Conservation (phyloP, 78 protist genomes). For the Corallochytrium limacisporum region DNA sequence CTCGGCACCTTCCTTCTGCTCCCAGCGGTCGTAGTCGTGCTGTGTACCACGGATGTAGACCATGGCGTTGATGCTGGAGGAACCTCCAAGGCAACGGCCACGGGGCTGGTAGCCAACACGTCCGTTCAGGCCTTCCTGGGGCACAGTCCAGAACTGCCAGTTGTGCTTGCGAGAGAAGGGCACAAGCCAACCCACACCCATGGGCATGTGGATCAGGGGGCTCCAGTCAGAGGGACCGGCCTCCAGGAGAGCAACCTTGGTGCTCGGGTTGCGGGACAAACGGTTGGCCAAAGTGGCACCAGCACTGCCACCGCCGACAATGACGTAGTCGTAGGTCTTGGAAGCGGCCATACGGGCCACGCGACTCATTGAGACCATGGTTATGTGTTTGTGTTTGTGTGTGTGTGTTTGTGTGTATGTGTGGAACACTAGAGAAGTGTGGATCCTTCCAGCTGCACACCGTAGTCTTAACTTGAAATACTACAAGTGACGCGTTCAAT, state of each 20-base stretch:
- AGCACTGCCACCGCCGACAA: slow-evolving; percentile 8
- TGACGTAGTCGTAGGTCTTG: slow-evolving; percentile 3
- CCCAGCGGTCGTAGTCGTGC: slow-evolving; percentile 22
- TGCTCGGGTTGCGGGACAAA: background rate
- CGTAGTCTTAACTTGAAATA: too few relatives aligned
- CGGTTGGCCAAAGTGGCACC: background rate
- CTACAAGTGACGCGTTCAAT: too few relatives aligned
- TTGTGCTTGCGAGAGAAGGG: background rate
- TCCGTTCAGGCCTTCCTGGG: background rate
- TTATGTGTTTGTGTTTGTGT: too few relatives aligned
- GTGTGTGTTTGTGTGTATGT: too few relatives aligned
- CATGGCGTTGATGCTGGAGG: slow-evolving; percentile 34
- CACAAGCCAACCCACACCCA: background rate
- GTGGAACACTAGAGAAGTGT: too few relatives aligned
- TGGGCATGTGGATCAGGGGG: background rate
- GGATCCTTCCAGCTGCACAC: too few relatives aligned
- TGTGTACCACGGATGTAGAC: slow-evolving; percentile 16
- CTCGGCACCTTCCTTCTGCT: background rate
- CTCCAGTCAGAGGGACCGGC: background rate
- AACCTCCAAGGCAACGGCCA: slow-evolving; percentile 20
- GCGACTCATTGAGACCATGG: too few relatives aligned
- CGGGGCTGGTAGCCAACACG: slow-evolving; percentile 12
- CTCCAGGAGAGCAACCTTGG: background rate
- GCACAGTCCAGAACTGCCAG: slow-evolving; percentile 3
- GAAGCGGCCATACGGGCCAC: too few relatives aligned